Evolutionary conservation across 208 protist genomes (phyloP).

Genomic region (Leishmania amazonensis): DNA sequence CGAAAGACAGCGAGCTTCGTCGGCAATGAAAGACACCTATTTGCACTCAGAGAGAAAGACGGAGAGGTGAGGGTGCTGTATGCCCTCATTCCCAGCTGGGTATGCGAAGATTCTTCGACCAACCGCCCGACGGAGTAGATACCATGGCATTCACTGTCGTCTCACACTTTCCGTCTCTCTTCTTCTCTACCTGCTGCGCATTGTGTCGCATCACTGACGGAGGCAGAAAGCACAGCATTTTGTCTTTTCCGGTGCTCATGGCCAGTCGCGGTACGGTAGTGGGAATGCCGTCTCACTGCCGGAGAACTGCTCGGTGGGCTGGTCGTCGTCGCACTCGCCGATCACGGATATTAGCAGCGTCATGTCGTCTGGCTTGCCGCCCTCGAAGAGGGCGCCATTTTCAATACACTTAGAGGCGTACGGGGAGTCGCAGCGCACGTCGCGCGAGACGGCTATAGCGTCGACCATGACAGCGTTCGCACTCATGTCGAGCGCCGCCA

Average conservation of each 20-base stretch:
- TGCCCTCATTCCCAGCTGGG: background rate
- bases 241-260: conserved; percentile 13
- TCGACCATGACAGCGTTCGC: conserved; percentile 39
- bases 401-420: conserved; percentile 73
- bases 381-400: conserved; percentile 61
- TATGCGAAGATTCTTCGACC: background rate
- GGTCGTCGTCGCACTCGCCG: conserved; percentile 47
- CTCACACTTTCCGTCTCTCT: background rate
- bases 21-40: background rate
- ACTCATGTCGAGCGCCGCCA: conserved; percentile 42
- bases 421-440: conserved; percentile 57
- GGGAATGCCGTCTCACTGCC: conserved; percentile 47
- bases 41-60: background rate
- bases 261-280: conserved; percentile 69
- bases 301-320: conserved; percentile 46
- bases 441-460: conserved; percentile 38
- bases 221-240: background rate
- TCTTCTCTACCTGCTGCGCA: background rate
- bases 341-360: conserved; percentile 65
- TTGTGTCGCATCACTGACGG: background rate
- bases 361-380: conserved; percentile 84
- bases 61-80: background rate
- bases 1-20: background rate
- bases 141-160: background rate
- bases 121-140: background rate